Evolutionary conservation across 495 filamentous ascomycete species (phyloP).

Genomic region (Podospora didyma): DNA sequence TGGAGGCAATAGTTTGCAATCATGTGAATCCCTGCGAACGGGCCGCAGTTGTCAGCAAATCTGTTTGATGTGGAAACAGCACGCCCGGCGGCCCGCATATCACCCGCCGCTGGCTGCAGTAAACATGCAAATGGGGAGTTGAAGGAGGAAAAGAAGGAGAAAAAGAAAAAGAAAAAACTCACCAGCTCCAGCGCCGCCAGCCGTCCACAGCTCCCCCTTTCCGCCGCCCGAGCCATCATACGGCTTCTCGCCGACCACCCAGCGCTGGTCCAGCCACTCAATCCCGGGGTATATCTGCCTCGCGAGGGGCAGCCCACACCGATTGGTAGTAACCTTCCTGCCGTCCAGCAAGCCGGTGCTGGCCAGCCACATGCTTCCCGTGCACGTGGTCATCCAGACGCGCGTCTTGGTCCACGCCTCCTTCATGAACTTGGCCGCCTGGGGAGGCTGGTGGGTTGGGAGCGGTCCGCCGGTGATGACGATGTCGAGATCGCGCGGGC

Average conservation of each 20-base stretch:
- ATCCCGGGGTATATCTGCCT: slow-evolving; percentile 9
- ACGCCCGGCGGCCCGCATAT: too few species aligned
- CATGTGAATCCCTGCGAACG: slow-evolving; percentile 20
- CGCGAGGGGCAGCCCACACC: slow-evolving; percentile 8
- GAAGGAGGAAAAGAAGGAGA: background rate
- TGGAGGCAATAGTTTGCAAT: slow-evolving; percentile 20
- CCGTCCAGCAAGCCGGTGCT: slow-evolving; percentile 16
- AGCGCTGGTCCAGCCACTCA: slow-evolving; percentile 20
- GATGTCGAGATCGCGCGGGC: slow-evolving; percentile 22
- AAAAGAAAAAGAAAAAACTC: slow-evolving; percentile 3
- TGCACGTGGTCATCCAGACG: slow-evolving; percentile 23
- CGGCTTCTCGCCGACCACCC: slow-evolving; percentile 22
- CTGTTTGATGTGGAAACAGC: too few species aligned
- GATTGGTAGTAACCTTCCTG: slow-evolving; percentile 16
- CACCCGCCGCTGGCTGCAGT: too few species aligned
- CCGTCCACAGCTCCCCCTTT: slow-evolving; percentile 25
- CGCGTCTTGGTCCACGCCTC: slow-evolving; percentile 20
- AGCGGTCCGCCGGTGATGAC: slow-evolving; percentile 20
- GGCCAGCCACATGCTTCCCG: slow-evolving; percentile 21
- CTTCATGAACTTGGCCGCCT: slow-evolving; percentile 18
- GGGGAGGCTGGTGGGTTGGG: slow-evolving; percentile 12
- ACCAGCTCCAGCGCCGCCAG: slow-evolving; percentile 21
- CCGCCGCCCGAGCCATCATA: slow-evolving; percentile 7
- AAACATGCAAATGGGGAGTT: too few species aligned
- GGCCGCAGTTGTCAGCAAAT: background rate